Evolutionary conservation across 2,329 filamentous ascomycete genomes (phyloP).

Genomic region (Juglanconis oblonga): DNA sequence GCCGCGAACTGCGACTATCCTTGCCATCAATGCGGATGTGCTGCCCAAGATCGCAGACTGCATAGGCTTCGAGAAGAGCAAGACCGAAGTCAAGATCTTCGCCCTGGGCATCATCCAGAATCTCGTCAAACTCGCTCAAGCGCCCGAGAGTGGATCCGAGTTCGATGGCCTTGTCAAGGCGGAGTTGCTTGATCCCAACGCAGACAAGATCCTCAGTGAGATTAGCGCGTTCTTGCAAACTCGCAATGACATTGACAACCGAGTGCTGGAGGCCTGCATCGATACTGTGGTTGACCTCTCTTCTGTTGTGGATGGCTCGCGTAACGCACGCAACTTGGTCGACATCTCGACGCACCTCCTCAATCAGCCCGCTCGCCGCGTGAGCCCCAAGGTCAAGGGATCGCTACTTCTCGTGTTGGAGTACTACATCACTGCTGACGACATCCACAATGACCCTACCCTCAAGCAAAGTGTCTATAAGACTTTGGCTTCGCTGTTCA

Average conservation of each 20-base stretch:
- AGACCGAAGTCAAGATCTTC: conserved; percentile 79
- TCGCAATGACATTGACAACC: conserved; percentile 59
- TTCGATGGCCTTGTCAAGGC: conserved; percentile 55
- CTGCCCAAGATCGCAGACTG: conserved; percentile 70
- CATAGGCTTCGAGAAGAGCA: conserved; percentile 60
- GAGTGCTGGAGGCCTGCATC: conserved; percentile 76
- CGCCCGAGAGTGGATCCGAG: conserved; percentile 52
- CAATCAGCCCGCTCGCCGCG: conserved; percentile 77
- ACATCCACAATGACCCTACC: conserved; percentile 51
- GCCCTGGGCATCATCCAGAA: conserved; percentile 73
- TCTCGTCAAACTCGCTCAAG: conserved; percentile 59
- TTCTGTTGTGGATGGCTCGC: conserved; percentile 62
- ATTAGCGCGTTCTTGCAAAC: conserved; percentile 64
- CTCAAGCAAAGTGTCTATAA: conserved; percentile 67
- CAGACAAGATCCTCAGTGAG: conserved; percentile 61
- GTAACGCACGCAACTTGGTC: conserved; percentile 74
- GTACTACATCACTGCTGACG: conserved; percentile 69
- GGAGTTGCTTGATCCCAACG: conserved; percentile 55
- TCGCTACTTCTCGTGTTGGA: conserved; percentile 77
- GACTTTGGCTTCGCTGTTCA: conserved; percentile 77
- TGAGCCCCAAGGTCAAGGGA: conserved; percentile 80
- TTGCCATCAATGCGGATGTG: conserved; percentile 61
- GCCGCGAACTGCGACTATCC: conserved; percentile 63
- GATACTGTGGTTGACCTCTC: conserved; percentile 75
- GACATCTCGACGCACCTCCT: conserved; percentile 78